Evolutionary conservation across 495 filamentous ascomycete species (phyloP).

Genomic region (Pyrenula aspistea): DNA sequence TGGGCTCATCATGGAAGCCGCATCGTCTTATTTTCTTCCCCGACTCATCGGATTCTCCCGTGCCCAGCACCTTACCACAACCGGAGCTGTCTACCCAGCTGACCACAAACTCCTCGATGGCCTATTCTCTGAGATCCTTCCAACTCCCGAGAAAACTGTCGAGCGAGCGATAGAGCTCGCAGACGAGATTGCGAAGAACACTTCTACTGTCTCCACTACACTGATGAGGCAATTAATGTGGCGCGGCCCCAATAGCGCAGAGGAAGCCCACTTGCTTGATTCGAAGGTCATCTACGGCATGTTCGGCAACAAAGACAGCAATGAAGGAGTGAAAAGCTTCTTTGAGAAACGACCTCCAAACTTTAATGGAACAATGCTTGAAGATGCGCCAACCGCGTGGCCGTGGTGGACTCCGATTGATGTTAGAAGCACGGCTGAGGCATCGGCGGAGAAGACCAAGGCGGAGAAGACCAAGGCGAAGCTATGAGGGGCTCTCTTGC

Average conservation of each 20-base stretch:
- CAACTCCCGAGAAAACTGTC: conserved; percentile 36
- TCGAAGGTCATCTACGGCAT: conserved; percentile 41
- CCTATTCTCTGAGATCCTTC: conserved; percentile 43
- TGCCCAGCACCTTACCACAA: conserved; percentile 39
- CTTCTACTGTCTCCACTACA: conserved; percentile 37
- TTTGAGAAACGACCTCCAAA: conserved; percentile 34
- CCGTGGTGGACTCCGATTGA: conserved; percentile 13
- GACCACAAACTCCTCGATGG: conserved; percentile 28
- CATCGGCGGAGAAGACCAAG: not conserved
- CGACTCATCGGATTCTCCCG: conserved; percentile 43
- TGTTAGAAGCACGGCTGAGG: not conserved
- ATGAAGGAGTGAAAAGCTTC: conserved; percentile 33
- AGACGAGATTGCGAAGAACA: conserved; percentile 44
- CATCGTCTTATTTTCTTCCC: conserved; percentile 51
- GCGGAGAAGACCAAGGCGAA: not conserved
- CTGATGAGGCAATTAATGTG: conserved; percentile 52
- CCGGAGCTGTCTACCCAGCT: conserved; percentile 22
- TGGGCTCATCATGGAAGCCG: conserved; percentile 51
- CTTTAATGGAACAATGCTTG: conserved; percentile 39
- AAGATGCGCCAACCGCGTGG: conserved; percentile 18
- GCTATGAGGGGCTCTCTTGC: not conserved
- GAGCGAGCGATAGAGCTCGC: conserved; percentile 44
- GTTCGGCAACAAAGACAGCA: conserved; percentile 36
- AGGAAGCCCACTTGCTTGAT: conserved; percentile 48
- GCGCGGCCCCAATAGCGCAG: conserved; percentile 37